These are phyloP conservation scores for Rubroshorea leprosula DNA, from an alignment of 345 rosid species.

Conservation along the genomic window DNA sequence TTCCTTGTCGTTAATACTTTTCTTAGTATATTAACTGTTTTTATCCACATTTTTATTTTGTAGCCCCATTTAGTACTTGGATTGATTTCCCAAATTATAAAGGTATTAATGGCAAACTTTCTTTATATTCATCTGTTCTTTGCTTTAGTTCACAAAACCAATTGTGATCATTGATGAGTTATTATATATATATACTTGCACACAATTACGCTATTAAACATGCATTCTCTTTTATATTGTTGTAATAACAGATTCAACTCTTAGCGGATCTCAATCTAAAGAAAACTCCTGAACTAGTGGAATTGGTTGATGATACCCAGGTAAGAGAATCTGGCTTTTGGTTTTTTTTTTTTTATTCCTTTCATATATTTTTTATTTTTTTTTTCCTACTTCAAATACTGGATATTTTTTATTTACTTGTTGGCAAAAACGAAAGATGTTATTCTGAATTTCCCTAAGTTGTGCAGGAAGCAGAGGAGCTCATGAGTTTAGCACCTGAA, in stretches of 20 bases:
- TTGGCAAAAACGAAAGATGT: constrained; percentile 4
- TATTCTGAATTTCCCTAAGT: constrained; percentile 11
- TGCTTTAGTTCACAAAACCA: background rate
- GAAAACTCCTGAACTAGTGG: constrained; percentile 95
- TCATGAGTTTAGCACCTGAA: constrained; percentile 84
- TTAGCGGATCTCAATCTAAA: constrained; percentile 86
- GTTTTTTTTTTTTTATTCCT: background rate
- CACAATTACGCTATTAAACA: background rate
- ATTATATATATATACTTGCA: background rate
- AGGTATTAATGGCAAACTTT: constrained; percentile 46
- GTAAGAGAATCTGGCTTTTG: constrained; percentile 25
- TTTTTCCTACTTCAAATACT: constrained; percentile 1
- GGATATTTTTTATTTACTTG: background rate
- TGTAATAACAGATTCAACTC: constrained; percentile 64
- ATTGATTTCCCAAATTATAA: constrained; percentile 87
- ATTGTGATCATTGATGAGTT: background rate
- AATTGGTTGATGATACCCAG: constrained; percentile 76
- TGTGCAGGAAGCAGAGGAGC: constrained; percentile 93
- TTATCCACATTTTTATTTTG: constrained; percentile 13
- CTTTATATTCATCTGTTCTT: background rate
- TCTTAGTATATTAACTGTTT: constrained; percentile 12
- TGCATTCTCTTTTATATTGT: constrained; percentile 13
- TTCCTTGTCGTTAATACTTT: constrained; percentile 13
- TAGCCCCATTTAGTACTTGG: constrained; percentile 97
- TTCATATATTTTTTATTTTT: background rate